A percentile compares a stretch with the other conserved stretches of the same genome.
Conservation (phyloP, 192 early-diverging fungal species). For the Gamsiella multidivaricata region DNA sequence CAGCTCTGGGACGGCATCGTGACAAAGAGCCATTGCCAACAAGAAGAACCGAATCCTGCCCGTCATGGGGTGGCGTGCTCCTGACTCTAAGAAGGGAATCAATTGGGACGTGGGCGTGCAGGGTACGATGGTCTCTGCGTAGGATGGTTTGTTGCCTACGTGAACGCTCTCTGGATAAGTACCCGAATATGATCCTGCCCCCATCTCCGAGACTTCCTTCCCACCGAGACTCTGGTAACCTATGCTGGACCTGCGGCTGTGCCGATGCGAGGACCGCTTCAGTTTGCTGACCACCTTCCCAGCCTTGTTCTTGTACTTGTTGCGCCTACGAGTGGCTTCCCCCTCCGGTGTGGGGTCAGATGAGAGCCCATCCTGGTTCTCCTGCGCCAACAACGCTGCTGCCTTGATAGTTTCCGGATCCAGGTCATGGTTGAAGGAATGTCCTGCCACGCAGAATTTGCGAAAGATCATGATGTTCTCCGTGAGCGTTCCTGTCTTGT, state of each 20-base stretch:
- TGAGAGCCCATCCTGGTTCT: conserved; percentile 7
- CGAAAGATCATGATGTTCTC: conserved; percentile 89
- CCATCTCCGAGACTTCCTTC: conserved; percentile 25
- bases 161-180: conserved; percentile 29
- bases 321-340: conserved; percentile 5
- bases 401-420: conserved; percentile 59
- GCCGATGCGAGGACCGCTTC: conserved; percentile 16
- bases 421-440: conserved; percentile 68
- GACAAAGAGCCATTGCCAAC: conserved; percentile 83
- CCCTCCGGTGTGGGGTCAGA: not conserved
- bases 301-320: conserved; percentile 43
- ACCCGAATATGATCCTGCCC: not conserved
- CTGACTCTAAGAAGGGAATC: conserved; percentile 37
- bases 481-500: conserved; percentile 92
- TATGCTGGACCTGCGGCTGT: conserved; percentile 13
- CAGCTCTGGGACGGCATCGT: conserved; percentile 82
- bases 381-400: conserved; percentile 8
- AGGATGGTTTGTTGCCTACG: conserved; percentile 43
- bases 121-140: conserved; percentile 43
- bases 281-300: conserved; percentile 43
- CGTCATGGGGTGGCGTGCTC: conserved; percentile 52
- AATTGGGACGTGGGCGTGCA: conserved; percentile 53
- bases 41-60: conserved; percentile 73
- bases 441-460: conserved; percentile 71
- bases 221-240: conserved; percentile 42